phyloP scores from a whole-genome alignment of 208 protist genomes.

The Acanthamoeba lenticulata region DNA sequence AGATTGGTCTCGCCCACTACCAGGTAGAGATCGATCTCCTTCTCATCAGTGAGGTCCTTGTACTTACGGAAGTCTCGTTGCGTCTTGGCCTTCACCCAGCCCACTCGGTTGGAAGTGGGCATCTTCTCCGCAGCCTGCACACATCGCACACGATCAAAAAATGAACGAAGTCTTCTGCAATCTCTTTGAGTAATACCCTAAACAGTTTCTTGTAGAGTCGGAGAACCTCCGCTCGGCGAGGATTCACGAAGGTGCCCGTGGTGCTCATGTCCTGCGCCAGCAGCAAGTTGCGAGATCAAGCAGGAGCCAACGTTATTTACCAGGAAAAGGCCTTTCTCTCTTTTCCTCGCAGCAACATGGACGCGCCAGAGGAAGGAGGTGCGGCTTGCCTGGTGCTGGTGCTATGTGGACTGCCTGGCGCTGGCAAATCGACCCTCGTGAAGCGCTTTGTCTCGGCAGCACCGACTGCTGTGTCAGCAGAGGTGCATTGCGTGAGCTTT shows the following conservation, averaged over 20 bases:
- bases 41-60: conserved; percentile 45
- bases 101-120: background rate
- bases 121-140: conserved; percentile 49
- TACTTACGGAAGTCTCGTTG: conserved; percentile 12
- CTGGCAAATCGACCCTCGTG: conserved; percentile 30
- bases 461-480: background rate
- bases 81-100: conserved; percentile 33
- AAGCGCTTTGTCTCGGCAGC: background rate
- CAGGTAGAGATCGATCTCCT: conserved; percentile 16
- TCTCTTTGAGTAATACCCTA: background rate
- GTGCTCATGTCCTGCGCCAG: no score
- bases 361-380: background rate
- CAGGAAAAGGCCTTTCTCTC: no score
- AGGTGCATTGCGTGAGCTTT: background rate
- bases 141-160: no score
- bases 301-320: no score
- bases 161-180: background rate
- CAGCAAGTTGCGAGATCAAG: no score
- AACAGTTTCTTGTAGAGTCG: conserved; percentile 50
- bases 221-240: background rate
- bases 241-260: background rate
- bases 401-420: conserved; percentile 37
- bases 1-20: conserved; percentile 38
- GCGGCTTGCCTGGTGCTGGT: background rate
- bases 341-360: no score